phyloP scores from a whole-genome alignment of 192 early-diverging fungal species.

The Coemansia sp. region DNA sequence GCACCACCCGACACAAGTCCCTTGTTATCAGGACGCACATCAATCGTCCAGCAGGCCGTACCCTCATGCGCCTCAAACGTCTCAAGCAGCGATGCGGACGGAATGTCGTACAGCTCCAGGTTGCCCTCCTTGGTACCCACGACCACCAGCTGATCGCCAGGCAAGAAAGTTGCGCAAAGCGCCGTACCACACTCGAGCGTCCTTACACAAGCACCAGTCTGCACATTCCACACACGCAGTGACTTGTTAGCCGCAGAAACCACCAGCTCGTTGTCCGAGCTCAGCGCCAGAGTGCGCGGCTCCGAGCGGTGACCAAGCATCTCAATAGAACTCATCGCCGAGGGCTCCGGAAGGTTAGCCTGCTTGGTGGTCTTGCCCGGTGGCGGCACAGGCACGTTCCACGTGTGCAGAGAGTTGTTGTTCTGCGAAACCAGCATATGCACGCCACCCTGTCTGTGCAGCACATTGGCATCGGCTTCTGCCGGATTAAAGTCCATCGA shows the following conservation, averaged over 20 bases:
- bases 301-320: constrained; percentile 87
- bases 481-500: constrained; percentile 55
- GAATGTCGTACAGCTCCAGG: constrained; percentile 87
- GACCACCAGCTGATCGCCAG: constrained; percentile 78
- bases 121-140: constrained; percentile 93
- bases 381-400: constrained; percentile 56
- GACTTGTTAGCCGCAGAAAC: constrained; percentile 79
- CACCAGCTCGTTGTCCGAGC: constrained; percentile 82
- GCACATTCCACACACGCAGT: constrained; percentile 89
- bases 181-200: constrained; percentile 91
- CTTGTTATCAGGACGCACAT: constrained; percentile 79
- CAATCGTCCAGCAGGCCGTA: constrained; percentile 75
- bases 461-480: constrained; percentile 15
- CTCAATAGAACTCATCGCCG: constrained; percentile 68
- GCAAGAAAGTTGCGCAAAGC: constrained; percentile 89
- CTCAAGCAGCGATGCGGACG: constrained; percentile 77
- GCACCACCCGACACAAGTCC: constrained; percentile 89
- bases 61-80: constrained; percentile 90
- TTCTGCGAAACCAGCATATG: constrained; percentile 68
- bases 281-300: constrained; percentile 84
- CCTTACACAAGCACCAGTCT: constrained; percentile 77
- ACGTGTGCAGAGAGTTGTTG: constrained; percentile 84
- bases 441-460: constrained; percentile 25
- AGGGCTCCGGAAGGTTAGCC: constrained; percentile 63
- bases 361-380: constrained; percentile 58